Evolutionary conservation across 2,329 filamentous ascomycete species (phyloP).

Genomic region (Aspergillus ochraceus): DNA sequence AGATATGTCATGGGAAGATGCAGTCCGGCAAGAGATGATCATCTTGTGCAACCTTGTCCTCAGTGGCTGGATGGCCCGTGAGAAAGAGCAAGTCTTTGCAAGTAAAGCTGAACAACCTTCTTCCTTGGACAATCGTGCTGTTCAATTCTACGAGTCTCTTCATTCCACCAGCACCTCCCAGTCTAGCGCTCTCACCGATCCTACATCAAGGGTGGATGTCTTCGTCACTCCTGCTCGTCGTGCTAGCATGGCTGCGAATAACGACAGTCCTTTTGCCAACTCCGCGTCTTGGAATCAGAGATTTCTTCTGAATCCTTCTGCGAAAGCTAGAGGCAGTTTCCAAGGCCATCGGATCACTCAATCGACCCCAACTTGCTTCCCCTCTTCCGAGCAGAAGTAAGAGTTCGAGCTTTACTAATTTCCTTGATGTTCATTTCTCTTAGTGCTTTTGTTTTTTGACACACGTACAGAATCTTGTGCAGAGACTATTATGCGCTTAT

Average conservation of each 20-base stretch:
- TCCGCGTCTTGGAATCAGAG: constrained; percentile 14
- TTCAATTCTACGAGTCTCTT: constrained; percentile 1
- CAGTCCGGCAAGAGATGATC: constrained; percentile 23
- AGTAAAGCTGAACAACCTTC: background rate
- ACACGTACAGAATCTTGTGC: background rate
- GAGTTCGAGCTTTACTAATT: background rate
- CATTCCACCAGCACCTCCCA: constrained; percentile 1
- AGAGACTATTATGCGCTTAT: background rate
- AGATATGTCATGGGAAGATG: constrained; percentile 20
- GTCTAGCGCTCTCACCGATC: constrained; percentile 4
- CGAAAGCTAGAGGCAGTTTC: constrained; percentile 4
- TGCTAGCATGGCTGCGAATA: constrained; percentile 9
- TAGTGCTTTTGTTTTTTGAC: background rate
- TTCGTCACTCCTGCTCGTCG: constrained; percentile 16
- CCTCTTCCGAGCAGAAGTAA: constrained; percentile 3
- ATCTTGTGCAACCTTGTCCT: constrained; percentile 23
- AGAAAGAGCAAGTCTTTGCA: constrained; percentile 9
- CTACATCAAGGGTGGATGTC: constrained; percentile 5
- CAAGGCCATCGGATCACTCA: constrained; percentile 21
- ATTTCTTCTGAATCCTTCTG: constrained; percentile 8
- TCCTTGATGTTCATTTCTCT: background rate
- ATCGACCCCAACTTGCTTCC: constrained; percentile 23
- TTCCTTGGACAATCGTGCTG: background rate
- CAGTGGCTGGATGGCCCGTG: constrained; percentile 18
- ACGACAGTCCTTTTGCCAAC: background rate